These are phyloP conservation scores for Backusella psychrophila DNA, from an alignment of 192 early-diverging fungal species.

Conservation along the genomic window DNA sequence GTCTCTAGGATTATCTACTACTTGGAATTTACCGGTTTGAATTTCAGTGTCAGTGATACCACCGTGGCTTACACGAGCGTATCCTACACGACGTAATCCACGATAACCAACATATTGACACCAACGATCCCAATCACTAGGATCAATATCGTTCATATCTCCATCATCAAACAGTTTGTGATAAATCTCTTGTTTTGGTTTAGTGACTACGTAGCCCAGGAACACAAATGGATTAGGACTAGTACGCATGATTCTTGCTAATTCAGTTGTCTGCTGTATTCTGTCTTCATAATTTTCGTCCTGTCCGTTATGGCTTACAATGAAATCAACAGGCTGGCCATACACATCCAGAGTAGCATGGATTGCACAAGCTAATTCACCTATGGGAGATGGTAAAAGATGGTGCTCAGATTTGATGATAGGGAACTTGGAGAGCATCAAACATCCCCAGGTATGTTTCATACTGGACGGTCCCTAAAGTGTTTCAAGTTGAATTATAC, in stretches of 20 bases:
- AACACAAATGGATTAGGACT: constrained; percentile 75
- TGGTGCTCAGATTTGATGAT: constrained; percentile 72
- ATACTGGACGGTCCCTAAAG: constrained; percentile 69
- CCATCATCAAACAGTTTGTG: constrained; percentile 62
- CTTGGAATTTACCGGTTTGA: constrained; percentile 72
- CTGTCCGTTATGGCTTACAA: constrained; percentile 83
- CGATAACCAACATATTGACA: constrained; percentile 83
- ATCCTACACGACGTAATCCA: constrained; percentile 68
- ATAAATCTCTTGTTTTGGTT: constrained; percentile 63
- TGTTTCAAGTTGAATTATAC: constrained; percentile 5
- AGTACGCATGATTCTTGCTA: constrained; percentile 76
- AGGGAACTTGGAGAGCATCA: constrained; percentile 85
- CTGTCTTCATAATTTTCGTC: constrained; percentile 76
- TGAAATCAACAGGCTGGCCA: constrained; percentile 76
- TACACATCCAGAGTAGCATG: constrained; percentile 84
- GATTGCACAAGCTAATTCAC: constrained; percentile 83
- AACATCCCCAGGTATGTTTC: constrained; percentile 87
- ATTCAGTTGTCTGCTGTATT: constrained; percentile 70
- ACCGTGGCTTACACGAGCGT: constrained; percentile 76
- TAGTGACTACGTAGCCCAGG: constrained; percentile 79
- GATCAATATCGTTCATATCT: constrained; percentile 74
- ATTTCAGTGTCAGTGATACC: constrained; percentile 85
- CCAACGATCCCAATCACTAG: constrained; percentile 76
- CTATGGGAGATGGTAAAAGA: constrained; percentile 75
- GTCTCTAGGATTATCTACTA: constrained; percentile 43